Evolutionary conservation across 768 basidiomycete genomes (phyloP).

Genomic region (Suillus placidus): DNA sequence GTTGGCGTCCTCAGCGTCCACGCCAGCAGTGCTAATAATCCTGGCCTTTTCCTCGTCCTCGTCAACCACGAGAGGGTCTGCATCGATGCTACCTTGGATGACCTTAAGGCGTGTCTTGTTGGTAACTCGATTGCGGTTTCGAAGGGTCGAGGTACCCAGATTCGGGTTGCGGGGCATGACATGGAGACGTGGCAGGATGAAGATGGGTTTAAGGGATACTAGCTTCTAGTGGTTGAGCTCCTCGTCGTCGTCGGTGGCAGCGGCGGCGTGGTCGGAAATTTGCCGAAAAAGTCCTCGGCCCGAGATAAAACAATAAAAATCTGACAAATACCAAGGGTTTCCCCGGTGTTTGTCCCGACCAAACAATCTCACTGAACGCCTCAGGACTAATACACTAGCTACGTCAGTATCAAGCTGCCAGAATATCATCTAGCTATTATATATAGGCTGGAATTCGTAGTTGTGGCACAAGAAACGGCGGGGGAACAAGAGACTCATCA

Average conservation of each 20-base stretch:
- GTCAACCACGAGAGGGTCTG: conserved; percentile 76
- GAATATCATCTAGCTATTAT: conserved; percentile 12
- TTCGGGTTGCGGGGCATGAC: conserved; percentile 86
- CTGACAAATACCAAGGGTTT: conserved; percentile 29
- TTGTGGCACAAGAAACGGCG: neutral
- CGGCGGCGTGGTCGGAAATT: conserved; percentile 63
- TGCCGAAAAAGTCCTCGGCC: conserved; percentile 68
- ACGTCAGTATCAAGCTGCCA: conserved; percentile 27
- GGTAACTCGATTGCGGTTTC: conserved; percentile 89
- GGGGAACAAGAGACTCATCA: neutral
- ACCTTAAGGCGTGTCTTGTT: conserved; percentile 91
- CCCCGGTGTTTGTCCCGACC: conserved; percentile 34
- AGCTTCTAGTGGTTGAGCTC: conserved; percentile 29
- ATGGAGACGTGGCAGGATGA: conserved; percentile 56
- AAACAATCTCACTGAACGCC: conserved; percentile 23
- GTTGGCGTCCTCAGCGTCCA: conserved; percentile 92
- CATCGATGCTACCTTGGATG: conserved; percentile 79
- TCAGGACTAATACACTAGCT: conserved; percentile 12
- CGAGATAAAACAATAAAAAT: conserved; percentile 42
- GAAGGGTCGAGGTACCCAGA: conserved; percentile 74
- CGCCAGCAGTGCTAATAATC: conserved; percentile 80
- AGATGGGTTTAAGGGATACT: conserved; percentile 42
- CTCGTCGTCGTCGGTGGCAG: conserved; percentile 52
- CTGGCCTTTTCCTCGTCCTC: conserved; percentile 87
- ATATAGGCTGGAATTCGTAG: conserved; percentile 8